Percentiles rank a stretch among this genome's conserved stretches.
Evolutionary conservation across 2,329 filamentous ascomycete genomes (phyloP).

Genomic region (Madurella fahalii): DNA sequence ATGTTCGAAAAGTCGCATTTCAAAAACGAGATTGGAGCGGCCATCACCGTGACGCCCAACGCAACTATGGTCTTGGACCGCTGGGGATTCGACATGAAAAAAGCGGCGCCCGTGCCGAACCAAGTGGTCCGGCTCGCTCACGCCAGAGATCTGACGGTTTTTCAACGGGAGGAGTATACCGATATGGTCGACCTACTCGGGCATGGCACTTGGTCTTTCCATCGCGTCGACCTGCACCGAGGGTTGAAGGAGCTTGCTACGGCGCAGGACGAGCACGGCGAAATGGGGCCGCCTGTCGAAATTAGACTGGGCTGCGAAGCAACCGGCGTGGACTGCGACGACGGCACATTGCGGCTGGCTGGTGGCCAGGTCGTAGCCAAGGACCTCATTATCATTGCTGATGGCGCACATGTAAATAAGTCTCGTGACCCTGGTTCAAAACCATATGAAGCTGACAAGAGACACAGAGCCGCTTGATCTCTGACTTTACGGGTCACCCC

Average conservation of each 20-base stretch:
- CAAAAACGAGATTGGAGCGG: conserved; percentile 37
- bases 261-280: background rate
- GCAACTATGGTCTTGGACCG: conserved; percentile 15
- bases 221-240: conserved; percentile 20
- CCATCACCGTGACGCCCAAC: conserved; percentile 25
- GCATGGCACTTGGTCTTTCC: conserved; percentile 15
- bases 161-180: conserved; percentile 8
- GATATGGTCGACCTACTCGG: conserved; percentile 7
- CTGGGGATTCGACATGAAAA: conserved; percentile 15
- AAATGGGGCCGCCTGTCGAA: conserved; percentile 1
- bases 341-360: conserved; percentile 1
- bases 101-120: conserved; percentile 12
- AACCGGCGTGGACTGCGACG: conserved; percentile 11
- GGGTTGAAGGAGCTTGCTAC: conserved; percentile 15
- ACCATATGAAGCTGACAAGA: background rate
- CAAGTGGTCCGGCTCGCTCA: background rate
- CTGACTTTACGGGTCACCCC: conserved; percentile 12
- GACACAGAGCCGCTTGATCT: conserved; percentile 13
- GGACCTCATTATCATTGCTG: conserved; percentile 17
- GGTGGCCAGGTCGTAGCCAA: conserved; percentile 3
- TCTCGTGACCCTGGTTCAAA: background rate
- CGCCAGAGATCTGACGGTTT: background rate
- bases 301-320: conserved; percentile 12
- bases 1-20: conserved; percentile 38
- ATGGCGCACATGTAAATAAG: conserved; percentile 21